Base-by-base conservation (phyloP, 768 basidiomycete species). In the Tulasnella sp. region DNA sequence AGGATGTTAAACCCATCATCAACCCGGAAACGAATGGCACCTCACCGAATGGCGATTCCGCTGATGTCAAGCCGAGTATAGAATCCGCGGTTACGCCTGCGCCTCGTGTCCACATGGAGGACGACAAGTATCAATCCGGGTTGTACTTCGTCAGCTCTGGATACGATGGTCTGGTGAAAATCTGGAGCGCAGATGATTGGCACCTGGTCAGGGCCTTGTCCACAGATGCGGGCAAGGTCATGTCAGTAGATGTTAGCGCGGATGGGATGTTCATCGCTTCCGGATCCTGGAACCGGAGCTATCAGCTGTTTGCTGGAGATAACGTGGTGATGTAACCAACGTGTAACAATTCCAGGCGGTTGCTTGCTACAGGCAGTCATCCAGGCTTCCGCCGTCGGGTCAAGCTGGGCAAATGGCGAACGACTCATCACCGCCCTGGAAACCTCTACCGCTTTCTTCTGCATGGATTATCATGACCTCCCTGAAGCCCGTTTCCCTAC, bases 111-210 rank as follows among this genome's bases (percentile, higher is more conserved):
- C 24, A 49, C 34, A 24, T 42, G 11, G 27, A 75, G 52, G 83
- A 87, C 62, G 85, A 90, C 30, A 78, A 75, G 60, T 91, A 91
- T 61, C 82, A 87, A 3, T 84, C 87, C 9, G 96, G 96, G 1
- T 73, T 94, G 54, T 98, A 94, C 75, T 82, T 99, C 60, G 92
- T 88, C 2, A 91, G 89, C 64, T 76, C 89, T 2, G 93, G 96
- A 2, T 98, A 97, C 69, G 96, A 99, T 68, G 91, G 92, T 3
- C 80, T 86, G 59, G 89, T 99, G 68, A 92, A 96, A 70, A 67
- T 99, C 57, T 99, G 96, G 96, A 89, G 85, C 66, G 89, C 93
- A 49, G 96, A 98, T 68, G 96, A 99, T 67, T 99, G 96, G 96
- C 92, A 91, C 66, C 73, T 93, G 45, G 77, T 96, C 53, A 80